Evolutionary conservation across 2,329 filamentous ascomycete species (phyloP), one percentile per base, ranked within the genome.

Genomic region (Leptodontidium sp.): DNA sequence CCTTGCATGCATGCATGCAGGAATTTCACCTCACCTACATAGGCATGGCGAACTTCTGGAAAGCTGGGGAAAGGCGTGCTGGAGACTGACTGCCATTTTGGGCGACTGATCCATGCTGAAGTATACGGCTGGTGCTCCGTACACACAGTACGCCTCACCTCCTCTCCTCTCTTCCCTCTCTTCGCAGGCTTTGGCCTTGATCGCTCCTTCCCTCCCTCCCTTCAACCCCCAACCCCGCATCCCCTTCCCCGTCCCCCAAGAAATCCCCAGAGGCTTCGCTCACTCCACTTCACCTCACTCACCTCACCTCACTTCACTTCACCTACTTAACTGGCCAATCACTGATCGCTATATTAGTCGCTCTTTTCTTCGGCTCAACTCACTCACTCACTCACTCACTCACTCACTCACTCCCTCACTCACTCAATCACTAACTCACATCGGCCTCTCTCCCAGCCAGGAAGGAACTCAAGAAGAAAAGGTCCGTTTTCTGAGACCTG

Each of bases 41-140:
- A 21, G 21, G 21, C 21, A 21, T 21, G 21, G 21, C 21, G 21
- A 21, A 21, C 21, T 21, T 21, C 14, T 15, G 35, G 52, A 57
- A 57, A 57, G 53, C 53, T 40, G 32, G 53, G 53, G 32, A 57
- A 57, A 57, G 52, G 53, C 35, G 53, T 57, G 53, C 52, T 35
- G 29, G 7, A n/a, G n/a, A 35, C 12, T 35, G 43, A 9, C 17
- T 1, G 3, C 21, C 21, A 21, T 21, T 21, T 21, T 21, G 21
- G 21, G 21, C 21, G 21, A 21, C 21, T 21, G 21, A 21, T 47
- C 5, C 5, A 47, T 47, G 12, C 14, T 55, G 52, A 17, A 55
- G 29, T 55, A 24, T 24, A n/a, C 47, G 40, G 21, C 21, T 21
- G 21, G 21, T 21, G 21, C 21, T 21, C 21, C 21, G 21, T 21